Conservation (phyloP, 1,284 basidiomycete genomes). For the Cryptococcus sp. region DNA sequence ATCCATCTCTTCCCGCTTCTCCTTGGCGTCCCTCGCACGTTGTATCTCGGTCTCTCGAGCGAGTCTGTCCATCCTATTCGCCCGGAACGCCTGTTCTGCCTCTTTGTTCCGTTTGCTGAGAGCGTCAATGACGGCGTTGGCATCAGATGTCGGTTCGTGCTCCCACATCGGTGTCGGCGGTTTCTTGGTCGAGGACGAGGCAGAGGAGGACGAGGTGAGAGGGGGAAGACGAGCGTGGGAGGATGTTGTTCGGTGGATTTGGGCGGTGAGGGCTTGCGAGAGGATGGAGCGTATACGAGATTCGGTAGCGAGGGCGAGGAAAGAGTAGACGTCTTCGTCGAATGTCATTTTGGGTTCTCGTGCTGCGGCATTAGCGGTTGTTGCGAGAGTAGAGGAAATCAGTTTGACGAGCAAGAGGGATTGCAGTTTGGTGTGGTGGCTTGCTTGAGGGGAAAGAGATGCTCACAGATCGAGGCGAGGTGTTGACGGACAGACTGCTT, state of each 20-base stretch:
- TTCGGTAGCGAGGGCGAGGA: constrained; percentile 40
- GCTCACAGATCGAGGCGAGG: constrained; percentile 6
- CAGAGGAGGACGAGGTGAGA: constrained; percentile 7
- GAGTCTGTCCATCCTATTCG: constrained; percentile 35
- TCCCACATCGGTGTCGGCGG: constrained; percentile 20
- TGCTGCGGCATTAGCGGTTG: constrained; percentile 11
- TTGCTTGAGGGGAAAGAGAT: too few species aligned
- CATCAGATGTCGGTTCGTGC: constrained; percentile 27
- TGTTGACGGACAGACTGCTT: constrained; percentile 19
- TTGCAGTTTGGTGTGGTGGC: too few species aligned
- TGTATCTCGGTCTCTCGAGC: constrained; percentile 35
- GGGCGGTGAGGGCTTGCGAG: constrained; percentile 28
- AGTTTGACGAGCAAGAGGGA: too few species aligned
- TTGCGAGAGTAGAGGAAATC: too few species aligned
- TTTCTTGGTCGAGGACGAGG: constrained; percentile 20
- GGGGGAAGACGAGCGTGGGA: constrained; percentile 29
- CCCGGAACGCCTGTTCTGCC: constrained; percentile 35
- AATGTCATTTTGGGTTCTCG: constrained; percentile 28
- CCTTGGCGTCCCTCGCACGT: constrained; percentile 21
- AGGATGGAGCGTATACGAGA: constrained; percentile 31
- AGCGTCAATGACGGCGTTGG: constrained; percentile 27
- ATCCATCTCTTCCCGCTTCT: constrained; percentile 6
- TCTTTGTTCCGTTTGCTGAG: constrained; percentile 32
- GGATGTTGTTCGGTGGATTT: constrained; percentile 38
- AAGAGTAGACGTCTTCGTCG: constrained; percentile 35